Base-by-base conservation (phyloP, 345 rosid species). In the Pistacia atlantica region DNA sequence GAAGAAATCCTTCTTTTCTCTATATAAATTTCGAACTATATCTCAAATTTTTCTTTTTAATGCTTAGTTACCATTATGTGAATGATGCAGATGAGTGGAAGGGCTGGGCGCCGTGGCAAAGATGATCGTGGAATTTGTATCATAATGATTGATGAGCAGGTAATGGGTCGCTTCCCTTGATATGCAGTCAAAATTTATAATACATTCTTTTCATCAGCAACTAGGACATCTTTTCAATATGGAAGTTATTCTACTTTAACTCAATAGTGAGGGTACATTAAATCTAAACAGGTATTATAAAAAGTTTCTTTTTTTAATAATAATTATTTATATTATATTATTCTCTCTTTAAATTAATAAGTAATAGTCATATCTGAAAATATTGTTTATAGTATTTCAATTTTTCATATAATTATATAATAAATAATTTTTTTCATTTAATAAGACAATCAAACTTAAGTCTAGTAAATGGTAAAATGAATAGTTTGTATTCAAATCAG, bases 31-130 rank as follows among this genome's bases (percentile, higher is more conserved):
- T 54, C 14, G 13, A 63, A 2, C 38, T 54, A 6, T 17, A 22
- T 65, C 25, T 38, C 52, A 51, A 42, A 45, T 55, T 49, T 42
- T 67, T 17, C 20, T 22, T 64, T 56, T 71, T 11, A 58, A 75
- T 78, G 61, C 78, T 60, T 46, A 37, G 28, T 65, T 69, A 28
- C 35, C 72, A 55, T 68, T n/a, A 42, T 73, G 75, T 83, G 75
- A 69, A 75, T 65, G 74, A 61, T 83, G 76, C 77, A 96, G 99
- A 96, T 96, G 99, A 96, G 99, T 75, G 98, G 99, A 79, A 88
- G 98, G 80, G 99, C 99, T 85, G 99, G 99, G 78, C 97, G 99
- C 25, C 98, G 99, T 81, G 98, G 99, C 79, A 96, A 93, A 82
- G 99, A 92, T 60, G 97, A 92, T 33, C 97, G 97, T 28, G 99